Base-by-base conservation (phyloP, 2,329 filamentous ascomycete genomes). In the Verticillium nonalfalfae region DNA sequence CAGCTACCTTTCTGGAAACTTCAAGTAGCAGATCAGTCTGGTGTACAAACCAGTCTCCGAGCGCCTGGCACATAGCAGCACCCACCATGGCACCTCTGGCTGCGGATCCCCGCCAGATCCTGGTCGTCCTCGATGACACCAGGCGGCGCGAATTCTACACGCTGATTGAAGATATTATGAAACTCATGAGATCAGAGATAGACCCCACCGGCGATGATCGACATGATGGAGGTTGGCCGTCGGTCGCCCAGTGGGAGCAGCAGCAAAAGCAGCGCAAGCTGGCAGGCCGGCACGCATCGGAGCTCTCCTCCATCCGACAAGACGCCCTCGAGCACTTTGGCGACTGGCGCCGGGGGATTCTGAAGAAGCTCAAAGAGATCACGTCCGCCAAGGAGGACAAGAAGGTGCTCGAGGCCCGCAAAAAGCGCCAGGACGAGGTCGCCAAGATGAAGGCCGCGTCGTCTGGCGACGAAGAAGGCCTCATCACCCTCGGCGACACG, bases 291-390 rank as follows among this genome's bases (percentile, higher is more conserved):
- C 34, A 34, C 56, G 21, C 39, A 13, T 31, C 56, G 11, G 64
- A 67, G 9, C 60, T 64, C 18, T 31, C 56, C 40, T 69, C 66
- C 33, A 66, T 84, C 14, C 75, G 81, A 26, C 72, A 69, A 33
- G 84, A 85, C 5, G 85, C 90, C 1, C 73, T 95, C 13, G 77
- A 81, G 54, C 85, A 90, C 68, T 91, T 93, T 68, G 86, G 92
- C 64, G 83, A 86, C n/a, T 97, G 93, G 93, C 81, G 87, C 62
- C 82, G 85, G 33, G 82, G 85, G 36, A 87, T 94, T 1, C 79
- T 93, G n/a, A 76, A 81, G 18, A 84, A 88, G 55, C 79, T 96
- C 1, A 87, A 86, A 57, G 89, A 94, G 66, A 83, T 92, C 3
- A 75, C 87, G 13, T 78, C 83, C 13, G 75, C 79, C 2, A 73